phyloP scores from a whole-genome alignment of 2,329 filamentous ascomycete genomes.

The Hymenoscyphus scutula region DNA sequence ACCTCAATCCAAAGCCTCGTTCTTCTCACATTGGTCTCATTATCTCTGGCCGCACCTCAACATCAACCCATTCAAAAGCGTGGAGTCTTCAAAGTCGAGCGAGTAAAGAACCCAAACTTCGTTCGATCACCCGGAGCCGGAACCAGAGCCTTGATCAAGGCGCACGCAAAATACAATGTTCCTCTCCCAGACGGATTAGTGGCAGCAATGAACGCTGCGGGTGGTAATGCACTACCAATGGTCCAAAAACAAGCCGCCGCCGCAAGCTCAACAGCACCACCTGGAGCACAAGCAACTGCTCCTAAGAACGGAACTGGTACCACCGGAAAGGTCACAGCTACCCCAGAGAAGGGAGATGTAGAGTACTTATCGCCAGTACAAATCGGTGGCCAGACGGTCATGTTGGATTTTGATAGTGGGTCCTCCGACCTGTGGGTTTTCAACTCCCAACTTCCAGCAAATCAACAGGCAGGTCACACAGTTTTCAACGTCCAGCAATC shows the following conservation, averaged over 20 bases:
- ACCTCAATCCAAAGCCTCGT: constrained; percentile 38
- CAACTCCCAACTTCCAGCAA: constrained; percentile 34
- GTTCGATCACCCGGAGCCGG: constrained; percentile 30
- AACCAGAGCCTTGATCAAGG: constrained; percentile 56
- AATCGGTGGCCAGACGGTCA: constrained; percentile 36
- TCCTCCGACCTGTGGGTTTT: constrained; percentile 40
- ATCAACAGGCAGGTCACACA: constrained; percentile 33
- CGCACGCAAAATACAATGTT: constrained; percentile 67
- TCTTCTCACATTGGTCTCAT: constrained; percentile 46
- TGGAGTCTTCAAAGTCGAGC: constrained; percentile 35
- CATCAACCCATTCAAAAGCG: constrained; percentile 39
- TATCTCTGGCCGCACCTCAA: constrained; percentile 46
- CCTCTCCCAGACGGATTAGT: constrained; percentile 45
- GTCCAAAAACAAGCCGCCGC: constrained; percentile 8
- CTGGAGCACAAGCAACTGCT: constrained; percentile 19
- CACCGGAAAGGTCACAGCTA: constrained; percentile 60
- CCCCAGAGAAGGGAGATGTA: constrained; percentile 49
- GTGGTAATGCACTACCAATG: constrained; percentile 8
- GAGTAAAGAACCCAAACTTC: constrained; percentile 44
- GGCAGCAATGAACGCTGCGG: constrained; percentile 35
- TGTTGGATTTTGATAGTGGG: constrained; percentile 37
- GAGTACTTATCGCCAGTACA: constrained; percentile 32
- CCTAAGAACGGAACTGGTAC: constrained; percentile 36
- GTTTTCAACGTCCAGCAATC: constrained; percentile 35
- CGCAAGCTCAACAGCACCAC: constrained; percentile 9